phyloP scores from a whole-genome alignment of 2,329 filamentous ascomycete species.

The Cercospora sojina region DNA sequence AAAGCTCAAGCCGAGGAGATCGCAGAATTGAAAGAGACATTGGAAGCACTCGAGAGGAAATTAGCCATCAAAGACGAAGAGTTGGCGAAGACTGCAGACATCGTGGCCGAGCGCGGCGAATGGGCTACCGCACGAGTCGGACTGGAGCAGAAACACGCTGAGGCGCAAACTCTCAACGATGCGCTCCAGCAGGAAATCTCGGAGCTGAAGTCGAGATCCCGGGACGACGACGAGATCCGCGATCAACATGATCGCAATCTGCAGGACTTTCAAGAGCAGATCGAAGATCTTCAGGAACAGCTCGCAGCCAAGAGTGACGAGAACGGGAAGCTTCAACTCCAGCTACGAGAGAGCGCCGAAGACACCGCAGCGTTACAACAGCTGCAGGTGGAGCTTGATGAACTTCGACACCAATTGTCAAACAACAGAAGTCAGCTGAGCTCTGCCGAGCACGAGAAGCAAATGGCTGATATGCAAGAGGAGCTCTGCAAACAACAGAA shows the following conservation, averaged over 20 bases:
- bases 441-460: conserved; percentile 60
- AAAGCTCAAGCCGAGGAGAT: conserved; percentile 80
- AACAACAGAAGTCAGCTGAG: conserved; percentile 26
- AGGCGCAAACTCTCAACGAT: conserved; percentile 67
- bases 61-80: conserved; percentile 67
- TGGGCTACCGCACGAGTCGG: conserved; percentile 60
- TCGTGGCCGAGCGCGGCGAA: conserved; percentile 28
- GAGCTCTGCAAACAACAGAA: conserved; percentile 76
- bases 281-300: conserved; percentile 35
- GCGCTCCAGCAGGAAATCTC: conserved; percentile 78
- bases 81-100: conserved; percentile 15
- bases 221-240: conserved; percentile 29
- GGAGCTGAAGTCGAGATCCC: conserved; percentile 55
- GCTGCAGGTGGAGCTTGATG: conserved; percentile 24
- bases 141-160: conserved; percentile 48
- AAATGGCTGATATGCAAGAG: conserved; percentile 56
- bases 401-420: conserved; percentile 20
- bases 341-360: conserved; percentile 42
- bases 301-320: conserved; percentile 55
- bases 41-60: conserved; percentile 68
- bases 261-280: conserved; percentile 24
- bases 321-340: conserved; percentile 37
- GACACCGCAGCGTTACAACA: conserved; percentile 41
- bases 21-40: conserved; percentile 68
- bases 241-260: conserved; percentile 29